These are phyloP conservation scores for Zarea fungicola DNA, from an alignment of 2,329 filamentous ascomycete genomes.

Conservation along the genomic window DNA sequence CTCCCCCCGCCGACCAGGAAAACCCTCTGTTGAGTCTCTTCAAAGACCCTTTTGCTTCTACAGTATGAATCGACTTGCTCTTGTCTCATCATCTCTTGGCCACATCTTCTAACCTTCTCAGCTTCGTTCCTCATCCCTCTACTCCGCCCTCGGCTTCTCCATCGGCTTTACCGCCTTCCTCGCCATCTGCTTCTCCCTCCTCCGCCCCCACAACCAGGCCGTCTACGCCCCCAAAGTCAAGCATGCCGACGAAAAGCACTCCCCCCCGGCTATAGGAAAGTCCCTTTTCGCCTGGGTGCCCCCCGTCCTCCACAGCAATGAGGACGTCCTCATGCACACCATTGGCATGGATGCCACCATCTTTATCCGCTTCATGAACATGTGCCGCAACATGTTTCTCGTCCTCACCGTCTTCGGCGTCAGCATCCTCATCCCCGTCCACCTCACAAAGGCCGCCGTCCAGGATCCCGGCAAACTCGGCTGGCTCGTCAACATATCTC, in stretches of 20 bases:
- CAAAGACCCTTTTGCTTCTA: slow-evolving; percentile 44
- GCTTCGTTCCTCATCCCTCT: slow-evolving; percentile 38
- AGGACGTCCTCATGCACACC: slow-evolving; percentile 70
- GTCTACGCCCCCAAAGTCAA: slow-evolving; percentile 94
- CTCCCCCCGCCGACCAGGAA: slow-evolving; percentile 18
- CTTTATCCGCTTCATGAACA: slow-evolving; percentile 81
- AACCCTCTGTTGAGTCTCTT: slow-evolving; percentile 44
- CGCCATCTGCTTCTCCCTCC: slow-evolving; percentile 75
- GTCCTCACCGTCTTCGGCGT: slow-evolving; percentile 67
- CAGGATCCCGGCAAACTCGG: slow-evolving; percentile 23
- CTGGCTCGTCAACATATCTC: slow-evolving; percentile 57
- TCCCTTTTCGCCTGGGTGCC: slow-evolving; percentile 83
- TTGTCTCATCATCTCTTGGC: neutral
- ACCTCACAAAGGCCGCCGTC: slow-evolving; percentile 46
- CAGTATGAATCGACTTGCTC: slow-evolving; percentile 31
- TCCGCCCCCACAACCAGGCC: slow-evolving; percentile 84
- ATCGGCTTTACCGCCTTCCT: slow-evolving; percentile 69
- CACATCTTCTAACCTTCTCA: neutral
- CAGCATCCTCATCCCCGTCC: slow-evolving; percentile 74
- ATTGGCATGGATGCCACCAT: slow-evolving; percentile 88
- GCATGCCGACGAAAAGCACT: slow-evolving; percentile 84
- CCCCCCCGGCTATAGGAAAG: slow-evolving; percentile 79
- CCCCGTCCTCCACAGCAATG: slow-evolving; percentile 72
- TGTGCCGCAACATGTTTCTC: slow-evolving; percentile 89
- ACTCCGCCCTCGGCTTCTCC: slow-evolving; percentile 75